These are phyloP conservation scores for Beauveria medogensis DNA, from an alignment of 2,329 filamentous ascomycete species.

Conservation along the genomic window DNA sequence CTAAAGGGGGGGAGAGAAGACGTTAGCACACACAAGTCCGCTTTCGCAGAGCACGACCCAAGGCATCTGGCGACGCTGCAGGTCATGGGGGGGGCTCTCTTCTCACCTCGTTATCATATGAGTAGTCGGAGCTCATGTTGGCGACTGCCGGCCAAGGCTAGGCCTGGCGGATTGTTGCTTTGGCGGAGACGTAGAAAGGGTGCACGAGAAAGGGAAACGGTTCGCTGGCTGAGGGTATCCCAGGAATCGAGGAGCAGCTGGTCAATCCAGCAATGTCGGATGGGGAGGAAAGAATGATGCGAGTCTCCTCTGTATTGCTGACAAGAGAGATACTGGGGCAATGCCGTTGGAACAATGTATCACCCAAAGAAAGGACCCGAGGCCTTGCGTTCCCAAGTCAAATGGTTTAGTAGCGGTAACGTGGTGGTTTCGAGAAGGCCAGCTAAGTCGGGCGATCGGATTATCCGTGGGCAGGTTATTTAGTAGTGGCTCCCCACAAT, in stretches of 20 bases:
- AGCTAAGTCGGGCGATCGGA: constrained; percentile 11
- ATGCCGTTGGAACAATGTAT: constrained; percentile 3
- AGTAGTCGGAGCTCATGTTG: constrained; percentile 90
- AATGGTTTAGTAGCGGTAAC: background rate
- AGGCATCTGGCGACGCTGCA: no score
- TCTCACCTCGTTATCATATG: constrained; percentile 84
- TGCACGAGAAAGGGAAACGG: background rate
- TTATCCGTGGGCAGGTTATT: constrained; percentile 10
- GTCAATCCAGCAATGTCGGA: background rate
- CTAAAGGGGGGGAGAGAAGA: constrained; percentile 29
- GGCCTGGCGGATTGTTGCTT: constrained; percentile 17
- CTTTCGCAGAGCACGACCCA: no score
- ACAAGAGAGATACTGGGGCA: background rate
- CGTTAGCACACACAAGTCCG: background rate
- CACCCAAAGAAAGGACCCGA: constrained; percentile 7
- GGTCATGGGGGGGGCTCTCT: background rate
- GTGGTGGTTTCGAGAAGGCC: constrained; percentile 9
- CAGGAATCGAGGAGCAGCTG: background rate
- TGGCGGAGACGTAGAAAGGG: background rate
- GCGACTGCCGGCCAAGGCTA: constrained; percentile 29
- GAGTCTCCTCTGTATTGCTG: background rate
- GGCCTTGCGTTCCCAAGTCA: background rate
- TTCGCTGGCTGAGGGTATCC: background rate
- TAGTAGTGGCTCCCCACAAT: constrained; percentile 4
- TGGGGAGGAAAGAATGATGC: background rate